phyloP scores from a whole-genome alignment of 2,329 filamentous ascomycete genomes.

The Colletotrichum musicola region DNA sequence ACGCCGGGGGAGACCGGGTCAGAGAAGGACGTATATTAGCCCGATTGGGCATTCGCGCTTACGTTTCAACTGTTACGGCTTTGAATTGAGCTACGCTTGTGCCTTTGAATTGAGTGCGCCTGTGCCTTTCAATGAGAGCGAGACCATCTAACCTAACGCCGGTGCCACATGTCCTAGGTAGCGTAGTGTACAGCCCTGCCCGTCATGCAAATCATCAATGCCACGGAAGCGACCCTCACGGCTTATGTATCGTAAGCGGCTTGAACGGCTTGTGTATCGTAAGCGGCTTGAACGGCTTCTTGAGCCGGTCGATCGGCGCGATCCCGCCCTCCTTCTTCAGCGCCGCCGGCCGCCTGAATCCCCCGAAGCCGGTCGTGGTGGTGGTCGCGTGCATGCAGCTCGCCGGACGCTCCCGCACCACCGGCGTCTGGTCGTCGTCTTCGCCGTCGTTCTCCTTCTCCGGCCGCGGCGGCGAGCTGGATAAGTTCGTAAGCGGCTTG shows the following conservation, averaged over 20 bases:
- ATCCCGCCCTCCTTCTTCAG: constrained; percentile 56
- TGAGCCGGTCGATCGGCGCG: constrained; percentile 62
- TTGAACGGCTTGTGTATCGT: constrained; percentile 70
- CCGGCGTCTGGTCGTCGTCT: constrained; percentile 45
- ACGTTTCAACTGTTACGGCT: no score
- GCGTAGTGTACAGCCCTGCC: not conserved
- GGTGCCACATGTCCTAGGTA: not conserved
- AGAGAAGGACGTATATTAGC: no score
- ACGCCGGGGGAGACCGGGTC: no score
- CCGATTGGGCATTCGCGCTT: no score
- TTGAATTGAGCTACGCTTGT: no score
- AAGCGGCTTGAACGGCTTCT: constrained; percentile 69
- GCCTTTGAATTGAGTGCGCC: no score
- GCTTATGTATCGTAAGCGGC: constrained; percentile 65
- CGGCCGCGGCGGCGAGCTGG: constrained; percentile 63
- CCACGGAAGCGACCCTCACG: constrained; percentile 6
- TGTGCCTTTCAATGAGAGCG: no score
- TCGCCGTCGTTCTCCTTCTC: constrained; percentile 44
- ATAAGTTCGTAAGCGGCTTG: constrained; percentile 70
- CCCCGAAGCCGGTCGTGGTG: constrained; percentile 51
- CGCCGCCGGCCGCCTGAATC: constrained; percentile 59
- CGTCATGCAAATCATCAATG: not conserved
- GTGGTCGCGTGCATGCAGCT: constrained; percentile 66
- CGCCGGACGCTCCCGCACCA: constrained; percentile 54
- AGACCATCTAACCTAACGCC: no score